These are phyloP conservation scores for Gaertneriomyces sp. DNA, from an alignment of 192 early-diverging fungal species.

Conservation along the genomic window DNA sequence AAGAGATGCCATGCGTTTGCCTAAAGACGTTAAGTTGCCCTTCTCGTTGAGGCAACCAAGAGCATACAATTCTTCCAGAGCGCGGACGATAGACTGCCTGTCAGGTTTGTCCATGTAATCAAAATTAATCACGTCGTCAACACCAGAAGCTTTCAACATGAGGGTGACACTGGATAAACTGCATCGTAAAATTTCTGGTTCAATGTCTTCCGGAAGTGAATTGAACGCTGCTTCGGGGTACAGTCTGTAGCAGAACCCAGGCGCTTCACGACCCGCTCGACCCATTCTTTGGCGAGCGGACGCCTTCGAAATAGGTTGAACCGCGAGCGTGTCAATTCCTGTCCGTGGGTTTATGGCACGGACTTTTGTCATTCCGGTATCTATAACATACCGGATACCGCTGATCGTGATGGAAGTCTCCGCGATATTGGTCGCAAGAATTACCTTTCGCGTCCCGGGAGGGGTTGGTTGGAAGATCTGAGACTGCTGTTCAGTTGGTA, in stretches of 20 bases:
- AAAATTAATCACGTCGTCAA: constrained; percentile 83
- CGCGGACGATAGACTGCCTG: constrained; percentile 67
- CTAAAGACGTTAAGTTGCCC: constrained; percentile 73
- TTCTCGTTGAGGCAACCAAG: constrained; percentile 81
- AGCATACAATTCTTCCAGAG: constrained; percentile 85
- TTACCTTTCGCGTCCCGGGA: constrained; percentile 79
- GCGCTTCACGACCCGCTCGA: constrained; percentile 93
- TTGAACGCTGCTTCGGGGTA: constrained; percentile 83
- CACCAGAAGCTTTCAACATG: constrained; percentile 86
- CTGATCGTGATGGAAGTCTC: constrained; percentile 97
- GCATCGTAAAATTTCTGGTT: constrained; percentile 93
- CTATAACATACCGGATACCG: constrained; percentile 91
- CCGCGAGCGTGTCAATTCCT: constrained; percentile 79
- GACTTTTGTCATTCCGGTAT: constrained; percentile 89
- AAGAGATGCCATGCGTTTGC: constrained; percentile 75
- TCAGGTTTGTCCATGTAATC: constrained; percentile 95
- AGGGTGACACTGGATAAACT: constrained; percentile 84
- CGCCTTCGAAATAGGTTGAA: constrained; percentile 86
- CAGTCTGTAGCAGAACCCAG: constrained; percentile 86
- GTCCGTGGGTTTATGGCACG: constrained; percentile 84
- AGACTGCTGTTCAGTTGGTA: constrained; percentile 84
- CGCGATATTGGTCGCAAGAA: constrained; percentile 96
- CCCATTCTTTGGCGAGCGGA: constrained; percentile 88
- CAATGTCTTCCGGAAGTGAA: constrained; percentile 69
- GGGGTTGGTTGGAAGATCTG: constrained; percentile 87